Percentiles rank a stretch among this genome's conserved stretches.
Evolutionary conservation across 805 yeast genomes (phyloP).

Genomic region (Saturnispora gosingensis): DNA sequence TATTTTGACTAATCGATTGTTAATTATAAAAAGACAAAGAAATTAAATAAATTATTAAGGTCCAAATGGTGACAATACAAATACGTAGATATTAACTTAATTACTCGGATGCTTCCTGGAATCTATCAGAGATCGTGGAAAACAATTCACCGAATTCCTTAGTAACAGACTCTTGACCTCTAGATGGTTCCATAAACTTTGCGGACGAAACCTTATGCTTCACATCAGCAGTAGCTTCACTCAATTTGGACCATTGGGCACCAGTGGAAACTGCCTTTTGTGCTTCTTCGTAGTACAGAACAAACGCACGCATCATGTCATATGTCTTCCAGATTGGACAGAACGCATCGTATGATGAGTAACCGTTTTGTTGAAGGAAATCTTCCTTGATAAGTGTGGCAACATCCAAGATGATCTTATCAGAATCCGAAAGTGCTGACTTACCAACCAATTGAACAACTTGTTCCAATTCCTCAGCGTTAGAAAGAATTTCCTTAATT

Average conservation of each 20-base stretch:
- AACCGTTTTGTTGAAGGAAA: conserved; percentile 98
- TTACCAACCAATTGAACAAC: conserved; percentile 99
- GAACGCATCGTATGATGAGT: conserved; percentile 95
- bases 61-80: neutral
- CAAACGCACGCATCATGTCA: conserved; percentile 95
- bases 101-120: conserved; percentile 92
- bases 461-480: conserved; percentile 97
- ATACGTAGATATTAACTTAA: neutral
- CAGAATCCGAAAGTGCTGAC: conserved; percentile 92
- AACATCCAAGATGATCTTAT: conserved; percentile 93
- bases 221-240: conserved; percentile 83
- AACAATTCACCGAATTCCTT: conserved; percentile 71
- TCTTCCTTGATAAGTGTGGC: conserved; percentile 90
- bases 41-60: neutral
- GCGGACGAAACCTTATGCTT: conserved; percentile 91
- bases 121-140: conserved; percentile 72
- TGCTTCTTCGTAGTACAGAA: conserved; percentile 90
- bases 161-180: conserved; percentile 72
- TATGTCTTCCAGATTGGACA: conserved; percentile 99
- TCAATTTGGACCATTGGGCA: conserved; percentile 85
- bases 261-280: conserved; percentile 94
- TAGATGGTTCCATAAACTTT: conserved; percentile 91
- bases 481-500: conserved; percentile 88
- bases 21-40: neutral
- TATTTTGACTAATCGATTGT: neutral